Evolutionary conservation across 371 early-diverging fungal genomes (phyloP).

Genomic region (Mortierella sp.): DNA sequence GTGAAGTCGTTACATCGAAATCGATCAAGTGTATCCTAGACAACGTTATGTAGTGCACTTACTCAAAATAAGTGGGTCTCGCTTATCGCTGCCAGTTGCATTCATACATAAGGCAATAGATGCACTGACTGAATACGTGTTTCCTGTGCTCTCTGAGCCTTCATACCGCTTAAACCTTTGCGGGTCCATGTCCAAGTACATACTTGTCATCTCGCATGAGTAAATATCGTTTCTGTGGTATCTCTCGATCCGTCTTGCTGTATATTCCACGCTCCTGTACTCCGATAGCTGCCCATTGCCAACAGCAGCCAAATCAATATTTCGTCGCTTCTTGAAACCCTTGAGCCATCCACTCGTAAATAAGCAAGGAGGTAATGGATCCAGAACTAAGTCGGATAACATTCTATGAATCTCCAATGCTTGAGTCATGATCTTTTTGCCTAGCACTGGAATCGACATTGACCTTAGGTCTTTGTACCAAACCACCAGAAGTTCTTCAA

Average conservation of each 20-base stretch:
- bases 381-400: not conserved
- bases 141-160: not conserved
- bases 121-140: not conserved
- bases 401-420: not conserved
- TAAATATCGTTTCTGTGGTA: not conserved
- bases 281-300: not conserved
- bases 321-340: no score
- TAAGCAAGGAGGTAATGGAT: not conserved
- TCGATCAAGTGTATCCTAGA: no score
- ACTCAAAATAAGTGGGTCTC: not conserved
- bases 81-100: not conserved
- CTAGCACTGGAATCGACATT: not conserved
- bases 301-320: not conserved
- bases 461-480: not conserved
- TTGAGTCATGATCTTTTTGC: not conserved
- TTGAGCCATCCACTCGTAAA: no score
- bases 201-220: not conserved
- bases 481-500: not conserved
- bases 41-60: not conserved
- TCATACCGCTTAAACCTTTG: not conserved
- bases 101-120: not conserved
- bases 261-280: not conserved
- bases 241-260: not conserved
- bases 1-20: no score
- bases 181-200: not conserved